These are phyloP conservation scores for Linaria vulgaris DNA, from an alignment of 257 asterid genomes.

Conservation along the genomic window DNA sequence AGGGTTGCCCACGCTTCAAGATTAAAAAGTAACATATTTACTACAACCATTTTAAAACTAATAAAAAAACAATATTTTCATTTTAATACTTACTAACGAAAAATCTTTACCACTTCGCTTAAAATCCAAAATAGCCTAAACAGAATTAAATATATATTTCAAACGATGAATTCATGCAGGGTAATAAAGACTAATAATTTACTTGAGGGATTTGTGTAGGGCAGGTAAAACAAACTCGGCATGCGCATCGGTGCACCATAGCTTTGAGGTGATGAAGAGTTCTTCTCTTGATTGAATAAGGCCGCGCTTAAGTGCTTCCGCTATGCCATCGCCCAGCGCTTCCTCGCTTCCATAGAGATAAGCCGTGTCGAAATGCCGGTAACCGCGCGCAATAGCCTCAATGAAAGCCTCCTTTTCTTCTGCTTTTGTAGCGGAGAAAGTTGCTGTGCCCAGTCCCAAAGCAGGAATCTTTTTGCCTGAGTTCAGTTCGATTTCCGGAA, in stretches of 20 bases:
- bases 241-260: constrained; percentile 42
- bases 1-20: too few species aligned
- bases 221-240: constrained; percentile 37
- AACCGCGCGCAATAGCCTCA: constrained; percentile 44
- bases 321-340: constrained; percentile 45
- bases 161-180: too few species aligned
- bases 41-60: too few species aligned
- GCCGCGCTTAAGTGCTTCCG: constrained; percentile 35
- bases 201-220: constrained; percentile 33
- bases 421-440: constrained; percentile 29
- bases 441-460: constrained; percentile 44
- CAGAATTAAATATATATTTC: too few species aligned
- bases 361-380: constrained; percentile 58
- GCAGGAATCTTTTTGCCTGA: constrained; percentile 38
- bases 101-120: too few species aligned
- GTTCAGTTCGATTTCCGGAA: constrained; percentile 30
- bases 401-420: constrained; percentile 31
- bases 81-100: too few species aligned
- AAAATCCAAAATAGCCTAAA: too few species aligned
- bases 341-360: constrained; percentile 35
- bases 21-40: too few species aligned
- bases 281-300: constrained; percentile 37
- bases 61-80: too few species aligned
- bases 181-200: too few species aligned
- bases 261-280: constrained; percentile 41